These are phyloP conservation scores for Chrysosporium keratinophilum DNA, from an alignment of 2,329 filamentous ascomycete species.

Conservation along the genomic window DNA sequence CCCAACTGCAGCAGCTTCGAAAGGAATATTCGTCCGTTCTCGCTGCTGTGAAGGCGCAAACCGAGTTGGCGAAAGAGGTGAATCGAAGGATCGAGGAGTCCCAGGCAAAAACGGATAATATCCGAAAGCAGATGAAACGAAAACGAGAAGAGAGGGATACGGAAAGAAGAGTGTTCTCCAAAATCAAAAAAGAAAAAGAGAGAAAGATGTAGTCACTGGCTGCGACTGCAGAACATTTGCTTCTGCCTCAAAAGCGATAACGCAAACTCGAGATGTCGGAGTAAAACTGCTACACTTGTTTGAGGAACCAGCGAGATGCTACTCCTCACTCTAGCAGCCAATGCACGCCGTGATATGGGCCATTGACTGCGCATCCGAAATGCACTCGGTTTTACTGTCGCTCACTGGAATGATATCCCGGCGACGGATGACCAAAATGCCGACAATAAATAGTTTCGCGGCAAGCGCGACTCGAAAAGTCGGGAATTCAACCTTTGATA, in stretches of 20 bases:
- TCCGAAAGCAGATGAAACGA: slow-evolving; percentile 34
- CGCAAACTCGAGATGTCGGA: neutral
- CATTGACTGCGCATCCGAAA: too few relatives aligned
- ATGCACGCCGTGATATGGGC: too few relatives aligned
- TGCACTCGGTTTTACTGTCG: too few relatives aligned
- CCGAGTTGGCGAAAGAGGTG: slow-evolving; percentile 30
- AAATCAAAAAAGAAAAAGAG: slow-evolving; percentile 33
- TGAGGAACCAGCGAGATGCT: too few relatives aligned
- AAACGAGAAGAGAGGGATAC: slow-evolving; percentile 35
- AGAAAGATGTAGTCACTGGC: slow-evolving; percentile 8
- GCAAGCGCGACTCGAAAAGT: too few relatives aligned
- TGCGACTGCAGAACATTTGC: neutral
- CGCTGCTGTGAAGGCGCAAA: slow-evolving; percentile 31
- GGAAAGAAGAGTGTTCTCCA: slow-evolving; percentile 35
- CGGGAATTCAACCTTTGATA: too few relatives aligned
- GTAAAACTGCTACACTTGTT: neutral
- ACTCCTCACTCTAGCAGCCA: too few relatives aligned
- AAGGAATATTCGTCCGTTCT: slow-evolving; percentile 29
- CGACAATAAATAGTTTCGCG: too few relatives aligned
- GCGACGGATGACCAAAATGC: too few relatives aligned
- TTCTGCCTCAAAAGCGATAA: neutral
- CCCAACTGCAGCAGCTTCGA: slow-evolving; percentile 28
- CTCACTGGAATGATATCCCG: too few relatives aligned
- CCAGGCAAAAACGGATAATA: slow-evolving; percentile 30
- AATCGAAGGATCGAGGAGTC: slow-evolving; percentile 30